A percentile compares a stretch with the other conserved stretches of the same genome.
Conservation (phyloP, 331 rosid species). For the Pyrus hybrid region DNA sequence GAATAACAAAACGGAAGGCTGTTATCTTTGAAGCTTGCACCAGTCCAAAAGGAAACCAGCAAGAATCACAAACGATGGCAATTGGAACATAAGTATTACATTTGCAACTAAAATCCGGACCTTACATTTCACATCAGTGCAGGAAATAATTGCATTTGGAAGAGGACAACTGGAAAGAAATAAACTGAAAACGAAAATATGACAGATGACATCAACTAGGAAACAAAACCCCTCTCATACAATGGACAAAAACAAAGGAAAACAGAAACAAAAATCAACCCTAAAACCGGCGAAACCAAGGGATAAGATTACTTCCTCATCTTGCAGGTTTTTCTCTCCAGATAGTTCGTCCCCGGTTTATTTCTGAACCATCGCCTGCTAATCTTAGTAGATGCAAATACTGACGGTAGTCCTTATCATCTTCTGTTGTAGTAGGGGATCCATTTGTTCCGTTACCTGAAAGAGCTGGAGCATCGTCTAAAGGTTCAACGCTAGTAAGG, state of each 20-base stretch:
- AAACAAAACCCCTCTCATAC: conserved; percentile 7
- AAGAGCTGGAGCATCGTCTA: conserved; percentile 30
- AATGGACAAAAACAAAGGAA: neutral
- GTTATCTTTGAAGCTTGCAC: no score
- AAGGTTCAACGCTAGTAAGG: conserved; percentile 53
- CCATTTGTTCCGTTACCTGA: conserved; percentile 58
- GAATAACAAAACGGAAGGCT: no score
- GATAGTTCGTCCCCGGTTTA: conserved; percentile 82
- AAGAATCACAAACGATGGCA: neutral
- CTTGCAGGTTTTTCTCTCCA: conserved; percentile 88
- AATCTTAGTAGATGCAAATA: conserved; percentile 72
- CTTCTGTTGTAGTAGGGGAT: conserved; percentile 21
- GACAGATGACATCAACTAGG: conserved; percentile 1
- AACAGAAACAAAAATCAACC: conserved; percentile 4
- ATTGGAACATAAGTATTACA: neutral
- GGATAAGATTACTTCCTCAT: conserved; percentile 25
- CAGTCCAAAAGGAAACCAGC: neutral
- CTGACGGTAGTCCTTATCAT: conserved; percentile 33
- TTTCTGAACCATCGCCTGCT: conserved; percentile 64
- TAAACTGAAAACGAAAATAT: neutral
- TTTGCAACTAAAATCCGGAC: neutral
- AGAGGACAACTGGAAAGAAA: neutral
- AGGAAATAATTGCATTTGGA: neutral
- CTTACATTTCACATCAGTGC: neutral
- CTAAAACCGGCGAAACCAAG: conserved; percentile 1